A percentile compares a stretch with the other conserved stretches of the same genome.
phyloP scores from a whole-genome alignment of 768 basidiomycete species.

The Hebeloma cylindrosporum region DNA sequence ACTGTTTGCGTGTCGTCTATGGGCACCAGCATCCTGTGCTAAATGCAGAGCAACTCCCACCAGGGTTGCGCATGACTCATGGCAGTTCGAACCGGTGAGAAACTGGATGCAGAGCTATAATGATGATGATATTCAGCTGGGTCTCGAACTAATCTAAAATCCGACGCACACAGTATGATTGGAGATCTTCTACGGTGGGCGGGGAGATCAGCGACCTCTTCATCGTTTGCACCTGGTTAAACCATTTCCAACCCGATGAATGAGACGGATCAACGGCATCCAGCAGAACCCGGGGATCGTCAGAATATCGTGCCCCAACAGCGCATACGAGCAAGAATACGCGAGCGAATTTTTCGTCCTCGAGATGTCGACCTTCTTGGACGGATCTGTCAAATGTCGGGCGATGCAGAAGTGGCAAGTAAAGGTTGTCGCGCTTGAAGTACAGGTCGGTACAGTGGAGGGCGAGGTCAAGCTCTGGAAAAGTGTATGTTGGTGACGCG shows the following conservation, averaged over 20 bases:
- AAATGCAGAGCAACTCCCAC: conserved; percentile 71
- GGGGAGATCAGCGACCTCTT: conserved; percentile 62
- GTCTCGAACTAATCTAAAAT: background rate
- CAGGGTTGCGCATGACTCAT: conserved; percentile 67
- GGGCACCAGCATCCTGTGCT: conserved; percentile 79
- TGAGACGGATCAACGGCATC: conserved; percentile 39
- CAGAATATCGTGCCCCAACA: conserved; percentile 55
- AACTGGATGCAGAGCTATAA: conserved; percentile 54
- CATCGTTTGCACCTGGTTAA: conserved; percentile 66
- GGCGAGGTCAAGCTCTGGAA: conserved; percentile 55
- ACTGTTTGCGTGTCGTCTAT: conserved; percentile 42
- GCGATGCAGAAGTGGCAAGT: conserved; percentile 70
- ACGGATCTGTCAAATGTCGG: conserved; percentile 61
- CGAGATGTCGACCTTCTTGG: conserved; percentile 48
- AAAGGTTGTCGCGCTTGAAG: conserved; percentile 57
- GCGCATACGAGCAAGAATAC: conserved; percentile 74
- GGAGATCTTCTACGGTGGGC: conserved; percentile 72
- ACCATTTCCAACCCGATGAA: conserved; percentile 65
- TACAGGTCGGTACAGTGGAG: conserved; percentile 57
- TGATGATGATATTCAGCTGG: no score
- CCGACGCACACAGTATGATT: conserved; percentile 55
- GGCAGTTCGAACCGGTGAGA: conserved; percentile 56
- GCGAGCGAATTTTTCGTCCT: conserved; percentile 52
- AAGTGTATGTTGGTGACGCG: conserved; percentile 32
- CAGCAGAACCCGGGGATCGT: conserved; percentile 55